Base-by-base conservation (phyloP, 345 rosid genomes). In the Sisymbrium altissimum region DNA sequence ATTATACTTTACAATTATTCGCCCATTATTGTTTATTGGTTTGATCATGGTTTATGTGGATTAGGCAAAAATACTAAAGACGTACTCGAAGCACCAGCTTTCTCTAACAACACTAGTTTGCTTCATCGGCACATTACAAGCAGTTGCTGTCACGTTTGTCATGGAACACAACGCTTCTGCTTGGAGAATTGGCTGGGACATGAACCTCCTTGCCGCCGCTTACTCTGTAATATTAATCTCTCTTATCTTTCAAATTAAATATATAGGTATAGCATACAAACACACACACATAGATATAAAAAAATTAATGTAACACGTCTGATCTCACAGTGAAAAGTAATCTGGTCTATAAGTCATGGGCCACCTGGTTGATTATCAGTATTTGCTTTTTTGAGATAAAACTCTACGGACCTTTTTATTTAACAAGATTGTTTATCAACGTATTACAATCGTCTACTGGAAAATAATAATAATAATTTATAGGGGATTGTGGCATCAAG, bases 71-170 rank as follows among this genome's bases (percentile, higher is more conserved):
- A 84, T 90, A 23, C 76, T 92, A 53, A 79, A 83, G 79, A 72
- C 90, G n/a, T 92, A 92, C 62, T 89, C 96, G 0, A 83, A 85
- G 21, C 78, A 60, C 49, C 94, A 86, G 70, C 87, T 89, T 61
- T 88, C 97, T 32, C 81, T 92, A 0, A 84, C 94, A 23, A 85
- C 86, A 21, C 79, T 86, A 73, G 76, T 92, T 41, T 89, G 93
- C 78, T 64, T 88, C 30, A 73, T 86, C 64, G 93, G 96, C 14
- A 77, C 94, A n/a, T 49, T 89, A 33, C 89, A 84, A 79, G 87
- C 83, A 13, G 68, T 80, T 43, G 83, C 85, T 4, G 89, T 91
- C 4, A 61, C 91, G 0, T 66, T 75, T 8, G 80, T 84, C 78
- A 89, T 85, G 72, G 72, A 77, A 44, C 78, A 78, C 32, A 81